phyloP scores from a whole-genome alignment of 208 protist species.

The Acanthamoeba lenticulata region DNA sequence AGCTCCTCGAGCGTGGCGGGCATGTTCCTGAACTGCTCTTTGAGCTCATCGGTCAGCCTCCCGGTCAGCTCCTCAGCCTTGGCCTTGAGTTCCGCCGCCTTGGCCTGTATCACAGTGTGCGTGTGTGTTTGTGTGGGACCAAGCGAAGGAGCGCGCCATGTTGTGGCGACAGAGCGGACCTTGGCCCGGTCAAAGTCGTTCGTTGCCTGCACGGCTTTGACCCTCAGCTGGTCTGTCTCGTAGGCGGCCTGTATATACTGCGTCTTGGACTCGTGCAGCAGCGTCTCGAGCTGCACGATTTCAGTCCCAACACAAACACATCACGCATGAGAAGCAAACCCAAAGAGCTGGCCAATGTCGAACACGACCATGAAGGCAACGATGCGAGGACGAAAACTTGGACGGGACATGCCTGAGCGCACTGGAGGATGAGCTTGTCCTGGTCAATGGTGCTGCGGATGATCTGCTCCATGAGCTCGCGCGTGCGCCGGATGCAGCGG shows the following conservation, averaged over 20 bases:
- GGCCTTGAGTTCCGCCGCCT: neutral
- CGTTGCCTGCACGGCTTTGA: neutral
- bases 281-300: neutral
- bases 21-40: neutral
- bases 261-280: conserved; percentile 9
- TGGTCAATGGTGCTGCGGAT: conserved; percentile 1
- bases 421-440: conserved; percentile 49
- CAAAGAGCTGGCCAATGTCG: too few relatives aligned
- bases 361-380: too few relatives aligned
- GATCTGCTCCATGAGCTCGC: conserved; percentile 33
- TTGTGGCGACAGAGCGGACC: neutral
- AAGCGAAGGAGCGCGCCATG: neutral
- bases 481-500: conserved; percentile 13
- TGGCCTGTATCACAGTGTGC: neutral
- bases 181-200: neutral
- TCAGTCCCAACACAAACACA: neutral
- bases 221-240: neutral
- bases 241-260: conserved; percentile 32
- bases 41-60: neutral
- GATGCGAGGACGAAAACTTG: neutral
- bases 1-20: conserved; percentile 69
- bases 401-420: too few relatives aligned
- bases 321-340: too few relatives aligned
- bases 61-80: neutral
- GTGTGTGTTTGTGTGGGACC: neutral